Base-by-base conservation (phyloP, 768 basidiomycete species). In the Lyophyllum atratum region DNA sequence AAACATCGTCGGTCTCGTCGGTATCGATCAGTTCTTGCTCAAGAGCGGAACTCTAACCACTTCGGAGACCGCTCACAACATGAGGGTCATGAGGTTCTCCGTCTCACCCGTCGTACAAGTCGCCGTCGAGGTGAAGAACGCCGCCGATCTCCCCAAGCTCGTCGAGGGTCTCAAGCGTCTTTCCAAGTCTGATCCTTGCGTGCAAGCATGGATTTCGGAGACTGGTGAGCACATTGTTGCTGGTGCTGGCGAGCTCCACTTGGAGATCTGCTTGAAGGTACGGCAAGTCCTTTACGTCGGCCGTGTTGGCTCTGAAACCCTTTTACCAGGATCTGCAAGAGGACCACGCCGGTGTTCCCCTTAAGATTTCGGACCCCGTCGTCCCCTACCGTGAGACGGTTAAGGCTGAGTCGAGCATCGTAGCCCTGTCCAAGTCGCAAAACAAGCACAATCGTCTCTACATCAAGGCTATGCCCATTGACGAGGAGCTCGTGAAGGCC, bases 391-490 rank as follows among this genome's bases (percentile, higher is more conserved):
- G 94, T 74, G 97, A 98, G 82, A 98, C 96, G 14, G 95, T 99
- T 75, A 93, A 88, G 77, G 76, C 93, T 55, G 95, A 98, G 76
- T 98, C 96, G 8, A 86, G 89, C 50, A 98, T 98, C 66, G 88
- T 92, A 63, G 96, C 97, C 21, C 81, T 98, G 33, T 98, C 97
- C 61, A 99, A 99, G 77, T 98, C 96, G 28, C 97, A 97, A 79
- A 98, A 99, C 85, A 98, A 98, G 85, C 96, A 99, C 88, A 99
- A 98, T 76, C 92, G 96, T 80, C 82, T 99, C 56, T 99, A 88
- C 75, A 83, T 87, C 65, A 95, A 94, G 83, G 97, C 97, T 40
- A 63, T 86, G 78, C 96, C 96, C 37, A 72, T 99, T 54, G 93
- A 92, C 24, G 97, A 98, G 71, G 95, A 97, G 73, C 86, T 98